phyloP scores from a whole-genome alignment of 164 flowering plant species.

The Annona squamosa region DNA sequence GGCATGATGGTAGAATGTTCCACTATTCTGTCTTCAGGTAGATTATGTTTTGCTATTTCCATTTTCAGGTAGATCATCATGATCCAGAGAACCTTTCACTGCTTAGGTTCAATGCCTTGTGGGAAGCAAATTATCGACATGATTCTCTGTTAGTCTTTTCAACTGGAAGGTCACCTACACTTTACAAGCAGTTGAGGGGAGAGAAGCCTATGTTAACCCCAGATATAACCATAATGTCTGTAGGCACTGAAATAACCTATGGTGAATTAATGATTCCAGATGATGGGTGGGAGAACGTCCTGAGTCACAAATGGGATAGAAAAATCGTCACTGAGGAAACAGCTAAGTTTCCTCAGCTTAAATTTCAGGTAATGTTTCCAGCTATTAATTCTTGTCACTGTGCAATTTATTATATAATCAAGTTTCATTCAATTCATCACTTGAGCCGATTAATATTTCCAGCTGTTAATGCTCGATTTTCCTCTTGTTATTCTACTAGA shows the following conservation, averaged over 20 bases:
- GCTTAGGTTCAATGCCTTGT: conserved; percentile 84
- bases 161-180: conserved; percentile 87
- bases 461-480: too few species aligned
- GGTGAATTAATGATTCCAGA: conserved; percentile 85
- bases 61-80: conserved; percentile 90
- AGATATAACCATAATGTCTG: conserved; percentile 93
- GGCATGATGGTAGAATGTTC: background rate
- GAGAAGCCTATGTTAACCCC: conserved; percentile 97
- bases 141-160: conserved; percentile 90
- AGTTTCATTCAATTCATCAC: too few species aligned
- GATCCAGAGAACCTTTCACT: conserved; percentile 74
- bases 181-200: conserved; percentile 84
- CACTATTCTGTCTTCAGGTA: background rate
- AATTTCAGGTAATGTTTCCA: conserved; percentile 56
- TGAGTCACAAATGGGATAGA: conserved; percentile 83
- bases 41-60: background rate
- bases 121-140: conserved; percentile 81
- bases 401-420: too few species aligned
- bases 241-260: conserved; percentile 96
- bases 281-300: conserved; percentile 68
- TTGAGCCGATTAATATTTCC: too few species aligned
- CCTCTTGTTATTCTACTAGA: too few species aligned
- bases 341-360: conserved; percentile 67
- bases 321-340: conserved; percentile 70
- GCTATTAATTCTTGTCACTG: too few species aligned